Conservation (phyloP, 139 green algal genomes). For the Tetraselmis striata region DNA sequence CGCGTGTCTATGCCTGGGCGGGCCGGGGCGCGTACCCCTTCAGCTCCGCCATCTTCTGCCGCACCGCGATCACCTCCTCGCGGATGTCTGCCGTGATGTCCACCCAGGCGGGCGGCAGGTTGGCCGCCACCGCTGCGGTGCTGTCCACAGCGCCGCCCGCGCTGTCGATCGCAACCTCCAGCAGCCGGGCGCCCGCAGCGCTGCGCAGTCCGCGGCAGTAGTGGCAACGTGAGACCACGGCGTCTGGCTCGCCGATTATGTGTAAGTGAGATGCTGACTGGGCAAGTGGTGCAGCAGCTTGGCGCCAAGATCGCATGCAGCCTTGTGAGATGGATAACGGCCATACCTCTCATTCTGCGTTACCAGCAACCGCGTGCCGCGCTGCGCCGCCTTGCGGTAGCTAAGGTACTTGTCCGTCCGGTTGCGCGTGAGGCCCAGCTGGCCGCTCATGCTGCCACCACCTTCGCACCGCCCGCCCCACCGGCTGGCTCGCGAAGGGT, state of each 20-base stretch:
- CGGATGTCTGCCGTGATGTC: conserved; percentile 38
- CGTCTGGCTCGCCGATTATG: not conserved
- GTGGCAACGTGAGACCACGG: not conserved
- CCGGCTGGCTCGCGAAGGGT: too few species aligned
- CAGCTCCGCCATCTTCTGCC: conserved; percentile 53
- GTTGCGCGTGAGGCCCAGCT: conserved; percentile 31
- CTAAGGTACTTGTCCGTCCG: conserved; percentile 46
- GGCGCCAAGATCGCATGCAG: too few species aligned
- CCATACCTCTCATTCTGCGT: not conserved
- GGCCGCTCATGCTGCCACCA: conserved; percentile 18
- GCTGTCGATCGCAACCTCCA: not conserved
- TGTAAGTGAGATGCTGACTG: not conserved
- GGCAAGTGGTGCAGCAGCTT: too few species aligned
- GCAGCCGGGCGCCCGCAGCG: not conserved
- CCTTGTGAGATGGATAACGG: not conserved
- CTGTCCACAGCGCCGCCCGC: not conserved
- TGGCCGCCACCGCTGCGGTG: conserved; percentile 1
- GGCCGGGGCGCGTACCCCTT: too few species aligned
- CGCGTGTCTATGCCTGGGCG: too few species aligned
- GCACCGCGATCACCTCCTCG: conserved; percentile 47
- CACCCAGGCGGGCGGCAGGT: conserved; percentile 38
- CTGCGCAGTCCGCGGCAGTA: not conserved
- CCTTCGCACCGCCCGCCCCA: too few species aligned
- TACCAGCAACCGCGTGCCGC: not conserved
- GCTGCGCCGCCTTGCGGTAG: conserved; percentile 22